Evolutionary conservation across 176 grass and related monocot species (phyloP).

Genomic region (Hordeum marinum): DNA sequence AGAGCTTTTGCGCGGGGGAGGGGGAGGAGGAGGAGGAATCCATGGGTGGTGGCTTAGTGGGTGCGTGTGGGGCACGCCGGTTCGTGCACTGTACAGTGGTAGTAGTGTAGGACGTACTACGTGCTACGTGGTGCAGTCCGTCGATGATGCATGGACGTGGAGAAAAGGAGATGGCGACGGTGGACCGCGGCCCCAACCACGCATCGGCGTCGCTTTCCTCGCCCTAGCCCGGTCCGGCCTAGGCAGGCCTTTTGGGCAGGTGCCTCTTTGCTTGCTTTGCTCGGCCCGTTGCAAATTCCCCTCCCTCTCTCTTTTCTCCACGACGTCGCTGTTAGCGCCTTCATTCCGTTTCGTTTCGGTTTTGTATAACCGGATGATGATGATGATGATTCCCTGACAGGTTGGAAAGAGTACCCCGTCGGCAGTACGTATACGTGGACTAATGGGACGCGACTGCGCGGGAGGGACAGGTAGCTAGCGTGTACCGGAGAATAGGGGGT

Average conservation of each 20-base stretch:
- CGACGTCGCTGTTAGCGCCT: not conserved
- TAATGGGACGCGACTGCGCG: not conserved
- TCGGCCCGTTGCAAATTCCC: not conserved
- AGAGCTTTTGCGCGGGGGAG: not conserved
- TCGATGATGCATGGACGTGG: slow-evolving; percentile 1
- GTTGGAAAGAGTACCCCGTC: not conserved
- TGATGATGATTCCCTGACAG: slow-evolving; percentile 10
- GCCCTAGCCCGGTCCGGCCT: not conserved
- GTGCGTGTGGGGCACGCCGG: slow-evolving; percentile 17
- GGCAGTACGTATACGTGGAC: not conserved
- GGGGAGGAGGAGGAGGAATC: not conserved
- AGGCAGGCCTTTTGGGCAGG: slow-evolving; percentile 25
- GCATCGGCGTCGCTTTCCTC: slow-evolving; percentile 13
- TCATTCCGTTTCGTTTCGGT: not conserved
- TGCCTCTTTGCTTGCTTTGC: slow-evolving; percentile 1
- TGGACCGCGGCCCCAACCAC: not conserved
- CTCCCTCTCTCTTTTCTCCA: not conserved
- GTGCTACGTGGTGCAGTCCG: no score
- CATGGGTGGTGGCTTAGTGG: slow-evolving; percentile 12
- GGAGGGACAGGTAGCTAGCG: not conserved
- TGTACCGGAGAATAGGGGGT: not conserved
- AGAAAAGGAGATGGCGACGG: not conserved
- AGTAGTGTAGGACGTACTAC: no score
- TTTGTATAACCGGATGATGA: not conserved
- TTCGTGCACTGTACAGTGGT: not conserved